A percentile compares a stretch with the other conserved stretches of the same genome.
These are phyloP conservation scores for Truncatella angustata DNA, from an alignment of 2,329 filamentous ascomycete species.

Conservation along the genomic window DNA sequence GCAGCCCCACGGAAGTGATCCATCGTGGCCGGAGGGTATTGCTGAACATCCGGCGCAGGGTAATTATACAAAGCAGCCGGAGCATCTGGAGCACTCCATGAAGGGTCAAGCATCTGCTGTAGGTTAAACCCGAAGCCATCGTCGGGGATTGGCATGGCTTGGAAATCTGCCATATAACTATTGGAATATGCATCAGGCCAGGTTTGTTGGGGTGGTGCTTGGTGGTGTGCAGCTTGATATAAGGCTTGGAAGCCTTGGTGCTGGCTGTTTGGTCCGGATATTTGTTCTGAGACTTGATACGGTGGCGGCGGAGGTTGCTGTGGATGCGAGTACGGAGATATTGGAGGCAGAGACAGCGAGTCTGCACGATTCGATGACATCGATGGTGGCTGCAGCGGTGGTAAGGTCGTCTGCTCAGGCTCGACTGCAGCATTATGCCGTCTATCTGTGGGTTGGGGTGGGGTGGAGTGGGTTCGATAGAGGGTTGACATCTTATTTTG, in stretches of 20 bases:
- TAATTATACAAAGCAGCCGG: constrained; percentile 9
- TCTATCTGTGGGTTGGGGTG: constrained; percentile 1
- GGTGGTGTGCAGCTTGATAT: constrained; percentile 9
- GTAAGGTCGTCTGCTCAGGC: not conserved
- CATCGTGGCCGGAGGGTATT: not conserved
- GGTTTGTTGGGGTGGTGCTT: not conserved
- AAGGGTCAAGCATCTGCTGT: constrained; percentile 10
- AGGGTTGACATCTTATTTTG: constrained; percentile 10
- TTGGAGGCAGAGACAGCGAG: constrained; percentile 10
- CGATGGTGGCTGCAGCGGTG: constrained; percentile 8
- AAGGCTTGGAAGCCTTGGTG: constrained; percentile 9
- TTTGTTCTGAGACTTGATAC: not conserved
- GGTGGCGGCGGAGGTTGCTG: not conserved
- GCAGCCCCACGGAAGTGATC: not conserved
- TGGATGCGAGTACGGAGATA: constrained; percentile 4
- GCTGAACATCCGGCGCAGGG: not conserved
- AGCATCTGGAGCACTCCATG: constrained; percentile 9
- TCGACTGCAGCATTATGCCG: not conserved
- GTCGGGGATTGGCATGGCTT: constrained; percentile 4
- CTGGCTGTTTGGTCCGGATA: not conserved
- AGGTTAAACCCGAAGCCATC: constrained; percentile 12
- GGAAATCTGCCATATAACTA: constrained; percentile 7
- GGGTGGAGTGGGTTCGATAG: constrained; percentile 2
- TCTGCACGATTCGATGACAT: constrained; percentile 3
- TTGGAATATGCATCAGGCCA: not conserved